Evolutionary conservation across 441 rosid species (phyloP), one percentile per base, ranked within the genome.

Genomic region (Gossypium schwendimanii): DNA sequence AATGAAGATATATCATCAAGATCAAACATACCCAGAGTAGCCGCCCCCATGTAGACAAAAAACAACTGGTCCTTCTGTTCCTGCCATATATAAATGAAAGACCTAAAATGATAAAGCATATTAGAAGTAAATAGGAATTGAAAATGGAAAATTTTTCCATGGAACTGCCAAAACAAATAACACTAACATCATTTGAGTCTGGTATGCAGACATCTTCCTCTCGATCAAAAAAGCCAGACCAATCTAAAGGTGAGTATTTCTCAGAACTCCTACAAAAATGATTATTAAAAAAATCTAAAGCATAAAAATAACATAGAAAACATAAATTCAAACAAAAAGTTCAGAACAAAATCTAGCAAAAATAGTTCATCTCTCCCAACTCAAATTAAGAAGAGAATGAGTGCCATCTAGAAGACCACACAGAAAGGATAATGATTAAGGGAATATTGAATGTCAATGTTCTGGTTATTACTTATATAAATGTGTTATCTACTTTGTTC

Each of bases 1-100:
- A 33, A 28, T 6, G 62, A 57, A 23, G 7, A 61, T 44, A 23
- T 23, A 54, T 17, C 18, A 17, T 39, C 47, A 3, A 36, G 58
- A 26, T 49, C 44, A 28, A 36, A 18, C 85, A 76, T 80, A 95
- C 98, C 99, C 99, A 71, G 92, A 85, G 84, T 85, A 91, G 52
- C 98, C 99, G 79, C 97, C 99, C 24, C 98, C 99, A 70, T 92
- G 98, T n/a, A 95, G 85, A 84, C 92, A 92, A 82, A 91, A 88
- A 28, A 91, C 91, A 31, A 95, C 90, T 3, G 98, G 96, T 59
- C 99, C 98, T 74, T 91, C 90, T 21, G 78, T 85, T 81, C 99
- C 99, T 75, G 96, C 97, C 86, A 80, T 73, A 80, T 91, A 95
- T 28, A 95, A 89, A 80, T 90, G 99, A 88, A 95, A 93, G 52